A percentile compares a stretch with the other conserved stretches of the same genome.
Conservation (phyloP, 345 rosid genomes). For the sweet orange (Citrus sinensis) region DNA sequence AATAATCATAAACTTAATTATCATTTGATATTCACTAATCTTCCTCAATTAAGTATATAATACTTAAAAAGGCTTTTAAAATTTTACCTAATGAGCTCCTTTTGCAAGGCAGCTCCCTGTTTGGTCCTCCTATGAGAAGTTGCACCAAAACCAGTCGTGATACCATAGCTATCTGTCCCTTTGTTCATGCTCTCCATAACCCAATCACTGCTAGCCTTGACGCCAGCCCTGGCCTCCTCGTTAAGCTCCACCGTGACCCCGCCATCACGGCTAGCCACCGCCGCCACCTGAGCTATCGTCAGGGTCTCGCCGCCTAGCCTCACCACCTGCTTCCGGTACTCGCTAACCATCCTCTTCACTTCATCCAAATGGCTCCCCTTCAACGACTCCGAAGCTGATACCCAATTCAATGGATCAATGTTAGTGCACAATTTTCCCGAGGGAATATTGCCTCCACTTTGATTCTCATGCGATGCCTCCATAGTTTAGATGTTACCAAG, state of each 20-base stretch:
- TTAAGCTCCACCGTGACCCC: conserved; percentile 25
- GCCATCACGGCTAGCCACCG: conserved; percentile 18
- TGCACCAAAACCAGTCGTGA: conserved; percentile 44
- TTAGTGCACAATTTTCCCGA: neutral
- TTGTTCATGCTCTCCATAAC: conserved; percentile 30
- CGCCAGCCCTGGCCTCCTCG: conserved; percentile 25
- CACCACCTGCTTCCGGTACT: conserved; percentile 30
- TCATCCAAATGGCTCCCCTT: conserved; percentile 51
- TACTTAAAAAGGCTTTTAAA: neutral
- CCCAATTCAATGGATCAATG: conserved; percentile 44
- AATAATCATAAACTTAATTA: neutral
- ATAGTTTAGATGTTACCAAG: neutral
- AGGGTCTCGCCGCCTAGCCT: conserved; percentile 35
- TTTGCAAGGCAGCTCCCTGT: conserved; percentile 35
- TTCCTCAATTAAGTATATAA: neutral
- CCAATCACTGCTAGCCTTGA: conserved; percentile 41
- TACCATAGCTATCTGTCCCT: conserved; percentile 33
- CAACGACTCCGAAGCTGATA: conserved; percentile 31
- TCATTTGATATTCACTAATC: neutral
- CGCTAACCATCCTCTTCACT: conserved; percentile 37
- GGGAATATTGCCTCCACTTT: neutral
- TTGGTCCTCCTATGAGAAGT: conserved; percentile 40
- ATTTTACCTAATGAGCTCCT: conserved; percentile 36
- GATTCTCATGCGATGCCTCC: conserved; percentile 4
- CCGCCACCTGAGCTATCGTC: conserved; percentile 45